These are phyloP conservation scores for Rutidosis leptorrhynchoides DNA, from an alignment of 129 eudicot species.

Conservation along the genomic window DNA sequence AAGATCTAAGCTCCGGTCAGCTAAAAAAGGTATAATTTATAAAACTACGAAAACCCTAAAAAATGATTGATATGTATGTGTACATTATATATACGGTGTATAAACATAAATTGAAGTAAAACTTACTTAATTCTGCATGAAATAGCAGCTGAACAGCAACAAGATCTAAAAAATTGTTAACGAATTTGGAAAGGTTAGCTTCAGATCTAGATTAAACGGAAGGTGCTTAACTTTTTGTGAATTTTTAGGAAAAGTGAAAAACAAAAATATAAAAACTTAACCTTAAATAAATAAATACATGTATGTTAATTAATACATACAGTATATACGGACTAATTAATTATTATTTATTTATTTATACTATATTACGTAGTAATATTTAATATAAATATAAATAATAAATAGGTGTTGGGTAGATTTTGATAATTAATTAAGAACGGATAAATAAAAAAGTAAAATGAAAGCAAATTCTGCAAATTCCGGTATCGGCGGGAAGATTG, in stretches of 20 bases:
- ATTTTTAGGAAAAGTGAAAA: slow-evolving; percentile 31
- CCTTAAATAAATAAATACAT: slow-evolving; percentile 23
- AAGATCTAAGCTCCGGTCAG: slow-evolving; percentile 31
- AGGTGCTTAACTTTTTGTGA: slow-evolving; percentile 36
- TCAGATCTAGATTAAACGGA: slow-evolving; percentile 53
- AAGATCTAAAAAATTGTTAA: slow-evolving; percentile 36
- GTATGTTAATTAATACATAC: no score
- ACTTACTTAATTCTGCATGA: slow-evolving; percentile 56
- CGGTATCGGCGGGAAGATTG: slow-evolving; percentile 41
- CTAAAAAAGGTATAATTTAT: slow-evolving; percentile 1
- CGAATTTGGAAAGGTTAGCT: slow-evolving; percentile 40
- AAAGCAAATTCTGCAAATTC: slow-evolving; percentile 32
- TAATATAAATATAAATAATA: no score
- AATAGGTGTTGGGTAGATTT: slow-evolving; percentile 36
- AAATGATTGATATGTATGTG: neutral
- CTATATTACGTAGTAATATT: no score
- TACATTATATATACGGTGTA: slow-evolving; percentile 3
- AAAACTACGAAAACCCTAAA: slow-evolving; percentile 37
- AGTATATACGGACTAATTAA: slow-evolving; percentile 34
- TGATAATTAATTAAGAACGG: slow-evolving; percentile 18
- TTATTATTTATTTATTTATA: slow-evolving; percentile 17
- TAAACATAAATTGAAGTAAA: slow-evolving; percentile 24
- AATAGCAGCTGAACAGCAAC: slow-evolving; percentile 27
- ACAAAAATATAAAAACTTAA: slow-evolving; percentile 32
- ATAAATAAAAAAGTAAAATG: slow-evolving; percentile 10